These are phyloP conservation scores for Gyromitra esculenta DNA, from an alignment of 2,329 filamentous ascomycete species.

Conservation along the genomic window DNA sequence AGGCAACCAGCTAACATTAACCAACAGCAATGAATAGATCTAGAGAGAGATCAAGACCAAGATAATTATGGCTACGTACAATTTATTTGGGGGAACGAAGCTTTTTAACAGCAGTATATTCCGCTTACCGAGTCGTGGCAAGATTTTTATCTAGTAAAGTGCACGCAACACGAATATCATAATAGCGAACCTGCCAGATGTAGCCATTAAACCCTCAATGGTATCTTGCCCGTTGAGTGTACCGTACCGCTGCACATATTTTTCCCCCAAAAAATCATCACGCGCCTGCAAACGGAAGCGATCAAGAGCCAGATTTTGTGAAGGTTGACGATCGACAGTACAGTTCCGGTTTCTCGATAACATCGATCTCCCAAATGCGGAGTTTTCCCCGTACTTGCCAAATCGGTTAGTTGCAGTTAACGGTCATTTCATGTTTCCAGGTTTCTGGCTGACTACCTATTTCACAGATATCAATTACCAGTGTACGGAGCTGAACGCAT, in stretches of 20 bases:
- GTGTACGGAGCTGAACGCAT: not conserved
- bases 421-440: not conserved
- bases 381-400: slow-evolving; percentile 29
- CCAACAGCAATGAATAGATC: not conserved
- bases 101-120: slow-evolving; percentile 36
- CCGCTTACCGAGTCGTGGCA: slow-evolving; percentile 19
- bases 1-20: not conserved
- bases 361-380: slow-evolving; percentile 23
- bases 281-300: slow-evolving; percentile 3
- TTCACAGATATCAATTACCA: not conserved
- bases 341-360: slow-evolving; percentile 7
- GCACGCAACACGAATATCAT: slow-evolving; percentile 3
- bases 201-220: not conserved
- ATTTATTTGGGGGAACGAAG: slow-evolving; percentile 36
- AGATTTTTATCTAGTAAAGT: not conserved
- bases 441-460: not conserved
- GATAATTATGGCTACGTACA: slow-evolving; percentile 27
- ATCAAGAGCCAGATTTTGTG: not conserved
- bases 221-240: slow-evolving; percentile 12
- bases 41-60: slow-evolving; percentile 13
- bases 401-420: not conserved
- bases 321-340: slow-evolving; percentile 16
- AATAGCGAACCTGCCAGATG: slow-evolving; percentile 4
- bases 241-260: not conserved
- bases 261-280: slow-evolving; percentile 32